Evolutionary conservation across 2,329 filamentous ascomycete genomes (phyloP), one percentile per base, ranked within the genome.

Genomic region (Beauveria bassiana): DNA sequence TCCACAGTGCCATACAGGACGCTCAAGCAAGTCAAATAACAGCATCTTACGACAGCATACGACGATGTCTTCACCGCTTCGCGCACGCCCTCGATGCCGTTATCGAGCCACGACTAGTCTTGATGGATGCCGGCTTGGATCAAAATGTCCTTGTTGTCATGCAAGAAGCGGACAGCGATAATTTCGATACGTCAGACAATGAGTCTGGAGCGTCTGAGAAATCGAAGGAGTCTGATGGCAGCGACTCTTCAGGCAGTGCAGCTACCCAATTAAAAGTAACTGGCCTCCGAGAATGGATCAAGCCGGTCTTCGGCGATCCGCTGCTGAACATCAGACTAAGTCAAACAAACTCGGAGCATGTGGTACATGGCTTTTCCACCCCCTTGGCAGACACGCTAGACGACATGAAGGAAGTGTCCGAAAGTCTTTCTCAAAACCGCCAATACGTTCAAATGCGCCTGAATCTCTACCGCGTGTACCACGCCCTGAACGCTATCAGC

Each of bases 271-370:
- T 79, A 16, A 68, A 67, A 24, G 68, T 85, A 16, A 80, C 76
- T 0, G 83, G 83, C 0, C 68, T 86, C n/a, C 75, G 76, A 38
- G 81, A 84, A 70, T 87, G 84, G 84, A 80, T 80, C 63, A 80
- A 79, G 62, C 80, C 80, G 49, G 65, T 86, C 12, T 86, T 87
- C 64, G 84, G 84, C 12, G 85, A 87, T 63, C 83, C 84, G 0
- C 68, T 86, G 2, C 73, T 87, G 55, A 76, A 80, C 2, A 74
- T 73, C 3, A 75, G 75, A 7, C 83, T 86, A 65, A 76, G 73
- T 66, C 74, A 77, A 16, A 69, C 73, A 20, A 74, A 78, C 0
- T 78, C 73, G 5, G 66, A 73, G 14, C 74, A 77, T 0, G 79
- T 85, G 40, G 69, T 82, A 28, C 70, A 71, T 31, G 83, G 82